Conservation (phyloP, 176 grass and related monocot species). For the Alloteropsis semialata region DNA sequence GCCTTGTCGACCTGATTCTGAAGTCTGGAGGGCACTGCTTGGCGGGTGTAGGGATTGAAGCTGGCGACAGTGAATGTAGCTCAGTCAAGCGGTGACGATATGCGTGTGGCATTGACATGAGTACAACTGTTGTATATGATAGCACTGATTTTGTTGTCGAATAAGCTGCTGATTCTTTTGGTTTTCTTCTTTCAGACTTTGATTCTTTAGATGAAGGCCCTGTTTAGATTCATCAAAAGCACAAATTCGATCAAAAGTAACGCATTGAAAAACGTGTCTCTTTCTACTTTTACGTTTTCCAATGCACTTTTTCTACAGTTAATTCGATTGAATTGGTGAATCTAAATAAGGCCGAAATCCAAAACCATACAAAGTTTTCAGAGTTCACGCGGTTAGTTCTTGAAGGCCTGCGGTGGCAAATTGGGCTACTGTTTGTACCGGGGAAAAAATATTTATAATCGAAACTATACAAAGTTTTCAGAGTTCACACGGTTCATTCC, state of each 20-base stretch:
- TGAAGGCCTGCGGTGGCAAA: background rate
- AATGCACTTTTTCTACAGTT: too few species aligned
- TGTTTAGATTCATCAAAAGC: too few species aligned
- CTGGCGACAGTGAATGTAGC: background rate
- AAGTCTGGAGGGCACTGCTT: slow-evolving; percentile 49
- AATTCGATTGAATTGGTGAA: too few species aligned
- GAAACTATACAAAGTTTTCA: background rate
- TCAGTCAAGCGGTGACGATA: background rate
- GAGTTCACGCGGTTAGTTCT: background rate
- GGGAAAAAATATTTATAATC: too few species aligned
- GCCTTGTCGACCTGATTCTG: slow-evolving; percentile 39
- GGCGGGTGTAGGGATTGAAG: slow-evolving; percentile 31
- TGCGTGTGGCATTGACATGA: background rate
- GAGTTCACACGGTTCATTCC: background rate
- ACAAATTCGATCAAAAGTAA: too few species aligned
- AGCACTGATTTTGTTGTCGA: background rate
- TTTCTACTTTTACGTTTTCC: too few species aligned
- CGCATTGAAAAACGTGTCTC: too few species aligned
- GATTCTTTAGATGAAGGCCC: background rate
- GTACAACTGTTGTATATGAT: background rate
- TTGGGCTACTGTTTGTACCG: background rate
- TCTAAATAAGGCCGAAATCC: too few species aligned
- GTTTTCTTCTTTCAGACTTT: background rate
- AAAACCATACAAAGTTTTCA: background rate
- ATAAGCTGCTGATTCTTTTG: slow-evolving; percentile 4